These are phyloP conservation scores for Cryptosporidium felis DNA, from an alignment of 169 alveolate species.

Conservation along the genomic window DNA sequence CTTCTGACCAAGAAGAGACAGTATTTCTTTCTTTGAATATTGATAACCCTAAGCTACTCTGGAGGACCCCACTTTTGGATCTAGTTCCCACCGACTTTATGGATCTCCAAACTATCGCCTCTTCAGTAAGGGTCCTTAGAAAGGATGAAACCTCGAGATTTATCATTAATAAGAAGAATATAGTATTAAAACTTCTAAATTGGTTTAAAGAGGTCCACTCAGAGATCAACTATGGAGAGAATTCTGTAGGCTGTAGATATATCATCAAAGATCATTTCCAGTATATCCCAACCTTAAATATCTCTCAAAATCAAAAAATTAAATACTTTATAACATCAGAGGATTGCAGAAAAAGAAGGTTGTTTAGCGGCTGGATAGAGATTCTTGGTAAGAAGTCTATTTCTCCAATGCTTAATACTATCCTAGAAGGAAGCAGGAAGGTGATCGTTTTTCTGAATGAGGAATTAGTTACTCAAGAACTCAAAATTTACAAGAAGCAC, in stretches of 20 bases:
- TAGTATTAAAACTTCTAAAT: slow-evolving; percentile 9
- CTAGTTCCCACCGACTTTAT: slow-evolving; percentile 6
- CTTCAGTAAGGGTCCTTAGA: slow-evolving; percentile 47
- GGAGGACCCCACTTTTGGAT: neutral
- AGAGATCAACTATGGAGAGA: neutral
- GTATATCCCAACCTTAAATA: neutral
- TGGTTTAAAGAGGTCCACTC: slow-evolving; percentile 30
- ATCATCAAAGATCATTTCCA: neutral
- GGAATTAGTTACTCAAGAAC: slow-evolving; percentile 1
- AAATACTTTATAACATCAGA: slow-evolving; percentile 45
- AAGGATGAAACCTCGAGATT: slow-evolving; percentile 30
- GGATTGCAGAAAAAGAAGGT: slow-evolving; percentile 8
- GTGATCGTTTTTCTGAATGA: slow-evolving; percentile 1
- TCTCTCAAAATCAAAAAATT: neutral
- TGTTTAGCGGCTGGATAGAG: neutral
- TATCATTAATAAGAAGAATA: neutral
- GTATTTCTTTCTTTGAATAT: slow-evolving; percentile 18
- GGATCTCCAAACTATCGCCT: slow-evolving; percentile 25
- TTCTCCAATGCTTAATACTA: slow-evolving; percentile 5
- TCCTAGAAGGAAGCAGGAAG: slow-evolving; percentile 3
- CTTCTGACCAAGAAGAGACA: no score
- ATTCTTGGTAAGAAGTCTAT: neutral
- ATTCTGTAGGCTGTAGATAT: neutral
- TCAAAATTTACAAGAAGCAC: neutral
- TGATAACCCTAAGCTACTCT: slow-evolving; percentile 30